Evolutionary conservation across 2,329 filamentous ascomycete genomes (phyloP).

Genomic region (Arthrobotrys sphaeroides): DNA sequence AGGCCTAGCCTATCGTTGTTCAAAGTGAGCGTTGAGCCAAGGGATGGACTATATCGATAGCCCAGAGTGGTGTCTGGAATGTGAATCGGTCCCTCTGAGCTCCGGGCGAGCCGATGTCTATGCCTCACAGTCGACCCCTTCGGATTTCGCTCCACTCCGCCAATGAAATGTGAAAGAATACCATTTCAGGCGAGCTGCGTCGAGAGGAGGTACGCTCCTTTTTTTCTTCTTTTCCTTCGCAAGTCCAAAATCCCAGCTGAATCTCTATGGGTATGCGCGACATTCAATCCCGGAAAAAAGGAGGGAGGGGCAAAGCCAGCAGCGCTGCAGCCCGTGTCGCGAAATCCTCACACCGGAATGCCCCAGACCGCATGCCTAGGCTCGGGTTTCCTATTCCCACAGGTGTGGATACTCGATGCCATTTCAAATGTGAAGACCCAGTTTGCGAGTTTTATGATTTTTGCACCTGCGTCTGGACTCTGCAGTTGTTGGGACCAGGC

Average conservation of each 20-base stretch:
- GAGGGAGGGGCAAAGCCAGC: conserved; percentile 3
- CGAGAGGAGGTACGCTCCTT: not conserved
- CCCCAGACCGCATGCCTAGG: not conserved
- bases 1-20: not conserved
- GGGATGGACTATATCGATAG: not conserved
- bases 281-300: conserved; percentile 1
- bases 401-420: too few species aligned
- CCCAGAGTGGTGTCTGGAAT: conserved; percentile 5
- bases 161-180: not conserved
- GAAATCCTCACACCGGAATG: not conserved
- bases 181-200: not conserved
- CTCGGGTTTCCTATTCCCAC: not conserved
- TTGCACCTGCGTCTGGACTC: not conserved
- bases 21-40: not conserved
- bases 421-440: too few species aligned
- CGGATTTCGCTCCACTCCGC: not conserved
- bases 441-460: not conserved
- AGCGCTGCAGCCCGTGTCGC: not conserved
- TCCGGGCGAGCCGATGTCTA: not conserved
- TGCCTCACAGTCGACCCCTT: not conserved
- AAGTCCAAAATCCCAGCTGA: not conserved
- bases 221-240: not conserved
- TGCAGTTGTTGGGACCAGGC: not conserved
- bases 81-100: conserved; percentile 7
- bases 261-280: conserved; percentile 5